Conservation (phyloP, 768 basidiomycete species). For the Calocera cornea region DNA sequence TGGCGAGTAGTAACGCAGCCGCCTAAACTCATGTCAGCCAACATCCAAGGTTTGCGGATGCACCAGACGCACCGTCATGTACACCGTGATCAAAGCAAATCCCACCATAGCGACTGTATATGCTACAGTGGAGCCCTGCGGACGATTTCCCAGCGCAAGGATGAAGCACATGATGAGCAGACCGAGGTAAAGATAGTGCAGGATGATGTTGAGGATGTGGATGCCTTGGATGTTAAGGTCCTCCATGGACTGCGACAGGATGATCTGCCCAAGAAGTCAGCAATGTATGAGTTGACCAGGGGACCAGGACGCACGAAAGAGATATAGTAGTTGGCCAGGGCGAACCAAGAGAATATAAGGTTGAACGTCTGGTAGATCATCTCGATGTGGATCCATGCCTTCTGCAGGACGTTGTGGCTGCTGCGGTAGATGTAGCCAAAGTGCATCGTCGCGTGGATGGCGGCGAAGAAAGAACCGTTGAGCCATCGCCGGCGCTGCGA, state of each 20-base stretch:
- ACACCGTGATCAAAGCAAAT: conserved; percentile 83
- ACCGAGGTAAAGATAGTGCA: conserved; percentile 81
- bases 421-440: conserved; percentile 93
- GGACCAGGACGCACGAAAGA: conserved; percentile 44
- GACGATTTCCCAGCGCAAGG: conserved; percentile 77
- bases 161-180: conserved; percentile 79
- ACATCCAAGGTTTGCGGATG: background rate
- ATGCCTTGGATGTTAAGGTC: conserved; percentile 54
- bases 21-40: conserved; percentile 31
- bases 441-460: conserved; percentile 79
- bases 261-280: conserved; percentile 22
- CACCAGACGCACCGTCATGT: conserved; percentile 65
- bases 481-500: conserved; percentile 93
- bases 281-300: background rate
- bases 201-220: conserved; percentile 55
- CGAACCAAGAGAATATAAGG: conserved; percentile 85
- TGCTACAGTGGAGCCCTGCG: conserved; percentile 74
- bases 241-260: conserved; percentile 64
- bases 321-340: conserved; percentile 77
- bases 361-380: conserved; percentile 84
- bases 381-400: conserved; percentile 91
- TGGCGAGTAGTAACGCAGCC: conserved; percentile 67
- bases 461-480: conserved; percentile 97
- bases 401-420: conserved; percentile 65
- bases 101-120: conserved; percentile 78